Evolutionary conservation across 805 yeast species (phyloP).

Genomic region (Cyberlindnera misumaiensis): DNA sequence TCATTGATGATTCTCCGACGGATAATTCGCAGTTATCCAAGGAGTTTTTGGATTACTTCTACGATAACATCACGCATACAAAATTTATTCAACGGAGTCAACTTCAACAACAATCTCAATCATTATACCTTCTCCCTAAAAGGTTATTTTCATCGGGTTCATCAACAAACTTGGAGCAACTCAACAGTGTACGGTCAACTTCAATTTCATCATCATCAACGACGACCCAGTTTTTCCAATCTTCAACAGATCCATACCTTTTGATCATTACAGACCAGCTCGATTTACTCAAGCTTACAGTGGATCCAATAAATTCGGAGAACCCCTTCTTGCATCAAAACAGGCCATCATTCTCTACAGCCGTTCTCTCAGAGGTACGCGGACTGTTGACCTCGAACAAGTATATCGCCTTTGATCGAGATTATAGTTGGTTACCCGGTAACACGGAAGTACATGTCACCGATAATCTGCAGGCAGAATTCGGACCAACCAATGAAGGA

Average conservation of each 20-base stretch:
- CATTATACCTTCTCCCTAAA: conserved; percentile 15
- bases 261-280: conserved; percentile 26
- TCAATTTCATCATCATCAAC: conserved; percentile 18
- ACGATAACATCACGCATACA: conserved; percentile 56
- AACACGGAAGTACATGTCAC: conserved; percentile 18
- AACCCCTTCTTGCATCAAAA: conserved; percentile 10
- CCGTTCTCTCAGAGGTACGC: conserved; percentile 4
- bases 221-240: conserved; percentile 19
- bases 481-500: conserved; percentile 3
- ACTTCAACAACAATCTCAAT: conserved; percentile 6
- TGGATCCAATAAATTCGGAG: conserved; percentile 5
- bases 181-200: conserved; percentile 1
- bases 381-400: conserved; percentile 18
- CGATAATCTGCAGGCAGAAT: neutral
- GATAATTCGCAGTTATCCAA: conserved; percentile 26
- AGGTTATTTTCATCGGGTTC: conserved; percentile 20
- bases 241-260: conserved; percentile 30
- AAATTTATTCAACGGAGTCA: conserved; percentile 48
- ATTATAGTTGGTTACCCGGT: conserved; percentile 21
- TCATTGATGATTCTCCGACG: conserved; percentile 22
- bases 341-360: conserved; percentile 7
- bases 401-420: conserved; percentile 26
- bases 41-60: conserved; percentile 49
- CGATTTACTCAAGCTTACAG: conserved; percentile 16
- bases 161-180: conserved; percentile 17